Percentiles rank a stretch among this genome's conserved stretches.
phyloP scores from a whole-genome alignment of 768 basidiomycete species.

The Kwoniella dejecticola region DNA sequence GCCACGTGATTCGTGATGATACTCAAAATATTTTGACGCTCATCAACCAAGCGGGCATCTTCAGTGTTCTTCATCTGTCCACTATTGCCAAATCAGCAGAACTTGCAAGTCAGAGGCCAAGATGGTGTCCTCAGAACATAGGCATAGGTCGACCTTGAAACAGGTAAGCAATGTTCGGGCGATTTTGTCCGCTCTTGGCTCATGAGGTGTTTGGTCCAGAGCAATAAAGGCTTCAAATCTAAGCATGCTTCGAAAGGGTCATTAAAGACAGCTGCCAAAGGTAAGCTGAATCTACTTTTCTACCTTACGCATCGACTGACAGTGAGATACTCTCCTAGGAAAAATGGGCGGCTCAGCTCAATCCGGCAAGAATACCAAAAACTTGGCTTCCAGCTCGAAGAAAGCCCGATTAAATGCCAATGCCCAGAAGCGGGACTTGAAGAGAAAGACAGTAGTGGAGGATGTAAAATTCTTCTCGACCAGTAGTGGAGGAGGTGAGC shows the following conservation, averaged over 20 bases:
- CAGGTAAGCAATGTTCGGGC: conserved; percentile 60
- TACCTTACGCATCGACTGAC: neutral
- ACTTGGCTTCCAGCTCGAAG: conserved; percentile 53
- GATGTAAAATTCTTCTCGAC: conserved; percentile 66
- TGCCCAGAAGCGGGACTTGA: conserved; percentile 69
- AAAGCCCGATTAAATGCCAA: conserved; percentile 49
- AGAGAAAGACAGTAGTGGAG: conserved; percentile 81
- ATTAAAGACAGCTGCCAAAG: conserved; percentile 81
- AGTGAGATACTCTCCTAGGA: conserved; percentile 18
- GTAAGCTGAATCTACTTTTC: conserved; percentile 55
- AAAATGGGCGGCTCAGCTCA: conserved; percentile 61
- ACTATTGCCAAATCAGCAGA: neutral
- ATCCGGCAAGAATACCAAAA: conserved; percentile 56
- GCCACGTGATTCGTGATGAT: conserved; percentile 12
- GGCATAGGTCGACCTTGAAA: conserved; percentile 81
- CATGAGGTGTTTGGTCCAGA: conserved; percentile 58
- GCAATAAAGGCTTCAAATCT: conserved; percentile 91
- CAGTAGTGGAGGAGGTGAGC: conserved; percentile 54
- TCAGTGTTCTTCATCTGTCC: neutral
- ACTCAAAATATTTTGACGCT: conserved; percentile 8
- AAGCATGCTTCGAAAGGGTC: conserved; percentile 84
- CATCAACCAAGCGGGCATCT: neutral
- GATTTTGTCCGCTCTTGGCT: neutral
- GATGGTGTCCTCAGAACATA: conserved; percentile 57
- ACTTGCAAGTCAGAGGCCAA: neutral